Base-by-base conservation (phyloP, 2,329 filamentous ascomycete species). In the Aspergillus japonicus region DNA sequence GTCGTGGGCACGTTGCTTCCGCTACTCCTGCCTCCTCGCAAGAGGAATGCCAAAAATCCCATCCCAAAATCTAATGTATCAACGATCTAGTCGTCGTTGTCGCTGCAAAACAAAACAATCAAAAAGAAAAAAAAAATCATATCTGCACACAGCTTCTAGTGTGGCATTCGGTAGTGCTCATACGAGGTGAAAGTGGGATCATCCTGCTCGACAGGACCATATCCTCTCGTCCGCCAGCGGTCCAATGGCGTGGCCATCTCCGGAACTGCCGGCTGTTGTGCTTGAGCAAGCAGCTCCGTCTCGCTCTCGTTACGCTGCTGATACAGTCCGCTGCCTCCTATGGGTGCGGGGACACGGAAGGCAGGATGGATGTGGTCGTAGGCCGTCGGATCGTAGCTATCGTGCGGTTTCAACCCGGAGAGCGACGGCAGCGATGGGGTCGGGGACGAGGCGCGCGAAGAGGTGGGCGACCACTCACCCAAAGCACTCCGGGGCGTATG, bases 381-480 rank as follows among this genome's bases (percentile, higher is more conserved):
- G 8, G 68, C 64, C 14, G 61, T 57, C 21, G 65, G 57, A 3
- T 69, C 68, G 50, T 68, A 70, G 10, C 65, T 63, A 6, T 75
- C 72, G 31, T 68, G 59, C 19, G 66, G 53, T 21, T 68, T 71
- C 31, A 72, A 54, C 2, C 62, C 64, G 4, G 68, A 57, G n/a
- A 72, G 61, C 5, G 70, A 71, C 54, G 64, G 70, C 19, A 59
- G 69, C 59, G 70, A 83, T 4, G 74, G 73, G 1, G 71, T 69
- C 0, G 77, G 78, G 4, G 77, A 79, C 5, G 73, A 74, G 1
- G 76, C 72, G 19, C 77, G 72, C 8, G 77, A 77, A 4, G 76
- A 77, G 47, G 65, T 69, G 5, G 77, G 73, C 2, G 77, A 77
- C 64, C 72, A 75, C 35, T 74, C 73, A 42, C 72, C 70, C 29